Evolutionary conservation across 495 filamentous ascomycete genomes (phyloP), one percentile per base, ranked within the genome.

Genomic region (Hypoxylon fuscum): DNA sequence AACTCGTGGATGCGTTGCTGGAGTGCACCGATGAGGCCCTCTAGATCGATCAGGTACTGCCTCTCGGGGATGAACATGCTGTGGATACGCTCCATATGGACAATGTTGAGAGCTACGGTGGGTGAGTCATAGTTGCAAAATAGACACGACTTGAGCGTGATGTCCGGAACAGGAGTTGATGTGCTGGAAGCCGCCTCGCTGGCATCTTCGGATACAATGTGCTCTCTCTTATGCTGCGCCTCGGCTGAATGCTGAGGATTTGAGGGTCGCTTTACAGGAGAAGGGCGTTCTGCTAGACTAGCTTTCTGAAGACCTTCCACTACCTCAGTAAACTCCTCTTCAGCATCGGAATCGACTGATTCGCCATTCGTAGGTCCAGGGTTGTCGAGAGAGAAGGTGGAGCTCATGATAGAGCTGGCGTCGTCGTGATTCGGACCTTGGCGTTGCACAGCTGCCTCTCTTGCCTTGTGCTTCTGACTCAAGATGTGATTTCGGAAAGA

Each of bases 11-110:
- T 85, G 20, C 81, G 81, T 55, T 96, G 85, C 66, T 93, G 96
- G 55, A 89, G 79, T 38, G 87, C 78, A n/a, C 80, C 76, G 48
- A 98, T 75, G 18, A 99, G 80, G 17, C 93, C 93, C 29, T 93
- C 88, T 12, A 93, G 70, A 61, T 99, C 83, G 8, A 89, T 83
- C 3, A 99, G 78, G 62, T 90, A 99, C 12, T 85, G 71, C 65
- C 85, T 85, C 68, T 99, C 95, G 0, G 95, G 95, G 64, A 99
- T 89, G 74, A 98, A 99, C 87, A 98, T 89, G 76, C 94, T 92
- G 71, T 99, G 95, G 57, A 86, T 87, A 60, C 91, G 90, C 70
- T 86, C 85, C 95, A 99, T 99, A 66, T 99, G 95, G 21, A 82
- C 74, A 25, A 91, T 80, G 69, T 94, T 97, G 14, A 92, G 77